Evolutionary conservation across 306 rosid genomes (phyloP).

Genomic region (Gastrolobium villosum): DNA sequence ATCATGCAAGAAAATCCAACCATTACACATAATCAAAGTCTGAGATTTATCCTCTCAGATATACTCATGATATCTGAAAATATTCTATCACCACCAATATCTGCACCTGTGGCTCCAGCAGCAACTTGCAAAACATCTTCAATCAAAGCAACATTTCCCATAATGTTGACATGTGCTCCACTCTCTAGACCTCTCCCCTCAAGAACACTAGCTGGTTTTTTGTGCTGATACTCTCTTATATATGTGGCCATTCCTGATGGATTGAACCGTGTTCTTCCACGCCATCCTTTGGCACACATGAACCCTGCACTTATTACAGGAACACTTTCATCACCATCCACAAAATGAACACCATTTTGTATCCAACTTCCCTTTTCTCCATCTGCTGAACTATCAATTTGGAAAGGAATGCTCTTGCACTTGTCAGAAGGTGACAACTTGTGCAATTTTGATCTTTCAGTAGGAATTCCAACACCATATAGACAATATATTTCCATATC

Average conservation of each 20-base stretch:
- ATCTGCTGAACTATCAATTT: constrained; percentile 60
- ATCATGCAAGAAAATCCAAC: constrained; percentile 12
- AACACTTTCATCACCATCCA: constrained; percentile 72
- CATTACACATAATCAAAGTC: constrained; percentile 44
- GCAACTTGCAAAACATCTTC: constrained; percentile 76
- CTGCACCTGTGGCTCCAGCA: constrained; percentile 66
- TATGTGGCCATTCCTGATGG: constrained; percentile 68
- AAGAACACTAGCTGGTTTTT: constrained; percentile 57
- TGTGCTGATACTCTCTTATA: constrained; percentile 72
- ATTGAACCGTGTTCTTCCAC: constrained; percentile 79
- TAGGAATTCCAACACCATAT: constrained; percentile 79
- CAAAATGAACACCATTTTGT: constrained; percentile 60
- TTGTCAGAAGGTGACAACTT: constrained; percentile 60
- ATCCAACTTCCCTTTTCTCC: constrained; percentile 57
- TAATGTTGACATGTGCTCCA: constrained; percentile 63
- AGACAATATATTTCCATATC: constrained; percentile 80
- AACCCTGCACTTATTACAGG: constrained; percentile 76
- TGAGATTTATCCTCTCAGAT: constrained; percentile 66
- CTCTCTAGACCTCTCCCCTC: constrained; percentile 66
- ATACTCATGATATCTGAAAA: constrained; percentile 67
- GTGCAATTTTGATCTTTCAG: constrained; percentile 66
- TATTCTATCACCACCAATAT: constrained; percentile 78
- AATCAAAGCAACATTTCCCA: constrained; percentile 69
- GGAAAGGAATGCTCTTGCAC: constrained; percentile 67
- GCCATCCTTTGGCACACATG: constrained; percentile 92